Evolutionary conservation across 2,329 filamentous ascomycete genomes (phyloP).

Genomic region (Apiospora kogelbergensis): DNA sequence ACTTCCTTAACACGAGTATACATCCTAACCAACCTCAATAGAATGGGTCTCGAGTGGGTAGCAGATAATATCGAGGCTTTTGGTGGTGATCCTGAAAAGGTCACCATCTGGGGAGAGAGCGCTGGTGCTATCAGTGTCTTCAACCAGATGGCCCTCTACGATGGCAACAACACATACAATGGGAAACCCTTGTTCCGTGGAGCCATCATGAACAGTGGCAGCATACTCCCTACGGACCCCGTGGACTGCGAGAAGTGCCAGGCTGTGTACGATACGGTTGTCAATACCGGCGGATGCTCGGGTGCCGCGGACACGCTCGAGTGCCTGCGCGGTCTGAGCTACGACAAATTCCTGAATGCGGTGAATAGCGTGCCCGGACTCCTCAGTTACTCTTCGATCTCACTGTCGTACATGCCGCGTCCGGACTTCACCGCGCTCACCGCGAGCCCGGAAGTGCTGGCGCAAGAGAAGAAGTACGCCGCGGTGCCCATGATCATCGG

Average conservation of each 20-base stretch:
- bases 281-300: conserved; percentile 61
- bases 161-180: conserved; percentile 73
- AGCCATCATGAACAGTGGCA: conserved; percentile 77
- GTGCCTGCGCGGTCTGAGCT: conserved; percentile 64
- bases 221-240: conserved; percentile 58
- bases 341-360: conserved; percentile 62
- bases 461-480: conserved; percentile 52
- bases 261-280: conserved; percentile 61
- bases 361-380: conserved; percentile 70
- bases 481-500: conserved; percentile 66
- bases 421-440: conserved; percentile 67
- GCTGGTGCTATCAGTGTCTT: conserved; percentile 72
- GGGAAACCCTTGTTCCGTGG: conserved; percentile 72
- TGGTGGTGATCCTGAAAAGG: conserved; percentile 71
- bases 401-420: conserved; percentile 72
- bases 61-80: conserved; percentile 76
- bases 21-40: neutral
- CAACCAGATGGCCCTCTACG: conserved; percentile 74
- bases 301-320: conserved; percentile 55
- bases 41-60: conserved; percentile 72
- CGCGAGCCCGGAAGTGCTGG: conserved; percentile 61
- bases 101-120: conserved; percentile 78
- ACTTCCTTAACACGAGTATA: neutral
- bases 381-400: conserved; percentile 65
- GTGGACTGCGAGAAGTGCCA: conserved; percentile 69